These are phyloP conservation scores for Colletotrichum cereale DNA, from an alignment of 2,329 filamentous ascomycete genomes.

Conservation along the genomic window DNA sequence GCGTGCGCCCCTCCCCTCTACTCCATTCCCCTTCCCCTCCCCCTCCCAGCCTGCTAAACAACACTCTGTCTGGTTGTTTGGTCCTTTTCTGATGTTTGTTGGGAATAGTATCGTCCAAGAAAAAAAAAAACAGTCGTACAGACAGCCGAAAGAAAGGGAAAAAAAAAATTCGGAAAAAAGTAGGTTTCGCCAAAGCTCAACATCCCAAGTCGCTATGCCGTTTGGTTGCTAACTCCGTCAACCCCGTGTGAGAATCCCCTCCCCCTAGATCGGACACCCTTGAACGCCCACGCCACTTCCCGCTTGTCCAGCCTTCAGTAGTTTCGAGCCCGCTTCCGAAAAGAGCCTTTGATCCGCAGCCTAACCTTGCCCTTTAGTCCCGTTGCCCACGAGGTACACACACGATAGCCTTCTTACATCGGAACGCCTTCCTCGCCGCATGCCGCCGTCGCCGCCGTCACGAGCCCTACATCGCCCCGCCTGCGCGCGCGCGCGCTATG, in stretches of 20 bases:
- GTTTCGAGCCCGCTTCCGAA: slow-evolving; percentile 24
- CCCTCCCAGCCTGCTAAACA: not conserved
- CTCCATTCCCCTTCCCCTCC: no score
- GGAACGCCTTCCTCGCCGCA: slow-evolving; percentile 13
- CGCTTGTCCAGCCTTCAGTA: slow-evolving; percentile 28
- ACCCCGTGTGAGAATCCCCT: slow-evolving; percentile 25
- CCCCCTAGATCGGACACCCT: slow-evolving; percentile 35
- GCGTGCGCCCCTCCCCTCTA: not conserved
- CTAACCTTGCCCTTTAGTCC: slow-evolving; percentile 13
- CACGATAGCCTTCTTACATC: slow-evolving; percentile 17
- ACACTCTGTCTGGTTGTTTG: slow-evolving; percentile 2
- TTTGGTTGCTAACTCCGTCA: slow-evolving; percentile 41
- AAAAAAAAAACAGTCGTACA: slow-evolving; percentile 19
- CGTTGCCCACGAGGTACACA: slow-evolving; percentile 18
- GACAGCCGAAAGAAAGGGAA: not conserved
- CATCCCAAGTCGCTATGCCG: slow-evolving; percentile 40
- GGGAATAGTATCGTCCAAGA: slow-evolving; percentile 31
- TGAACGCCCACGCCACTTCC: slow-evolving; percentile 38
- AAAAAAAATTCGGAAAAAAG: slow-evolving; percentile 24
- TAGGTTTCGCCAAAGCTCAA: slow-evolving; percentile 39
- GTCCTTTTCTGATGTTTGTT: slow-evolving; percentile 5
- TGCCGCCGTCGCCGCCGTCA: not conserved
- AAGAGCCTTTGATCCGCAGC: slow-evolving; percentile 7
- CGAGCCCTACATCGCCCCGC: slow-evolving; percentile 20
- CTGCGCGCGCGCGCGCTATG: slow-evolving; percentile 33